Base-by-base conservation (phyloP, 306 rosid genomes). In the Vicia faba region DNA sequence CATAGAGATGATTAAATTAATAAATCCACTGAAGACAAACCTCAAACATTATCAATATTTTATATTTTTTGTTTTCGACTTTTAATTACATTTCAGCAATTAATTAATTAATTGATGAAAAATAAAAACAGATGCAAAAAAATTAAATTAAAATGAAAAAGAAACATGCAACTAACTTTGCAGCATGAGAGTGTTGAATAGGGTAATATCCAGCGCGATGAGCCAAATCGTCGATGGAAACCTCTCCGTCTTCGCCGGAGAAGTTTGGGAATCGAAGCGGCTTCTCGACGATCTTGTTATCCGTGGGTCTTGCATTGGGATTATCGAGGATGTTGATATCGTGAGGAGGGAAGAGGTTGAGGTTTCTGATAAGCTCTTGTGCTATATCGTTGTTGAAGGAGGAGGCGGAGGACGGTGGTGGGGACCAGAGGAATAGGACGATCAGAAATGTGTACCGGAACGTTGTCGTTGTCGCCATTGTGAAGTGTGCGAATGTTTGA, bases 151-250 rank as follows among this genome's bases (percentile, higher is more conserved):
- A 50, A 9, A 1, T 19, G 13, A 14, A 18, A 36, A 59, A 15
- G 7, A 18, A 8, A 35, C 23, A 10, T 11, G 45, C 13, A 61
- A 0, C 5, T 49, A 3, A 89, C 98, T 69, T 86, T 0, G 98
- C 98, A 20, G 84, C 96, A 59, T 78, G 83, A 65, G 98, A 89
- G 70, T 93, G 97, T 69, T 82, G 86, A 49, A 93, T 84, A 26
- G 86, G 72, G 79, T 80, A 87, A 77, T 93, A 93, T 4, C 98
- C 98, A 73, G 98, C 98, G 20, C 85, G 93, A 56, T 93, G 98
- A 62, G 91, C 86, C 68, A 93, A 84, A 20, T 93, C 96, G 18
- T 89, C 91, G 49, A 84, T 66, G 20, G 90, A 61, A 39, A 39
- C 7, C 7, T 31, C 66, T 19, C 18, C 64, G 7, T n/a, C 45